Conservation (phyloP, 192 early-diverging fungal species). For the Coemansia sp. region DNA sequence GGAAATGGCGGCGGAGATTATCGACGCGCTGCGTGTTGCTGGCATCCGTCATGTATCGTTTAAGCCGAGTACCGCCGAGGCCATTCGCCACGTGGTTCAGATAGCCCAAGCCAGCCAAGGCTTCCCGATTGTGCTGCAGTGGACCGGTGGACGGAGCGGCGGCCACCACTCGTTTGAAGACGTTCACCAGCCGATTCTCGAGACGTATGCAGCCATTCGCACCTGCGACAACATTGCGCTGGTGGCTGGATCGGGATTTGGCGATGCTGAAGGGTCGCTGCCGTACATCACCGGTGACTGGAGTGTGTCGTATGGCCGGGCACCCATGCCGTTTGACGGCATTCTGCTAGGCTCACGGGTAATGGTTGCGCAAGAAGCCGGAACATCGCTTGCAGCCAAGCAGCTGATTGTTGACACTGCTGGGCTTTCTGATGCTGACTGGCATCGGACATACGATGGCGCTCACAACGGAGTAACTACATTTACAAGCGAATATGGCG, state of each 20-base stretch:
- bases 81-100: slow-evolving; percentile 78
- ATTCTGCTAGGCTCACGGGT: no score
- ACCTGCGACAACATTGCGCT: no score
- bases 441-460: slow-evolving; percentile 82
- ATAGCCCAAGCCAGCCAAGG: no score
- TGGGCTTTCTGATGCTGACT: slow-evolving; percentile 74
- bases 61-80: slow-evolving; percentile 76
- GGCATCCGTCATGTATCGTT: slow-evolving; percentile 79
- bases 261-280: no score
- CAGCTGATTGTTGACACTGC: slow-evolving; percentile 65
- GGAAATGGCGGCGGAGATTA: slow-evolving; percentile 81
- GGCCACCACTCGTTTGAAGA: no score
- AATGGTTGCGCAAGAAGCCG: slow-evolving; percentile 87
- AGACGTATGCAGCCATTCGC: no score
- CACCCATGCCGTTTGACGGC: no score
- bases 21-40: slow-evolving; percentile 66
- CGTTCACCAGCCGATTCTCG: no score
- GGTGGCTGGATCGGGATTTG: no score
- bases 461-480: slow-evolving; percentile 82
- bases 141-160: slow-evolving; percentile 94
- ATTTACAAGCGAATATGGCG: slow-evolving; percentile 85
- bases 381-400: slow-evolving; percentile 13
- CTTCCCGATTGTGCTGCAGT: slow-evolving; percentile 88
- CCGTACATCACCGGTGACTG: no score
- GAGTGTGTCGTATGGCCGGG: no score